These are phyloP conservation scores for Asclepias syriaca DNA, from an alignment of 257 asterid species.

Conservation along the genomic window DNA sequence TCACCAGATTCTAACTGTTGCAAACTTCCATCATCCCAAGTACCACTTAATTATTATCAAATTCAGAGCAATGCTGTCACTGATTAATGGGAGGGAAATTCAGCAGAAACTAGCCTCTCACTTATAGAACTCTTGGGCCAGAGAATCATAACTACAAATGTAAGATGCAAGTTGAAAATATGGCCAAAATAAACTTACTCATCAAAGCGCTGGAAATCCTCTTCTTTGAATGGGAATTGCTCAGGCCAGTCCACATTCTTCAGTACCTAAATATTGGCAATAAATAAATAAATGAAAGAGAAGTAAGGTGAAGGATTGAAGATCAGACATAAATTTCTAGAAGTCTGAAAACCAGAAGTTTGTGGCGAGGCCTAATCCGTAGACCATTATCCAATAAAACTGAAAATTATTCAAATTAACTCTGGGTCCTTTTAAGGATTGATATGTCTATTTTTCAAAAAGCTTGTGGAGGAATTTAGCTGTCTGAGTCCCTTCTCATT, in stretches of 20 bases:
- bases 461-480: background rate
- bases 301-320: background rate
- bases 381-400: background rate
- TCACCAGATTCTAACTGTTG: background rate
- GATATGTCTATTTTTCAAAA: background rate
- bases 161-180: background rate
- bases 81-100: background rate
- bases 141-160: background rate
- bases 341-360: background rate
- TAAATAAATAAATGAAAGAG: background rate
- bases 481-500: background rate
- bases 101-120: background rate
- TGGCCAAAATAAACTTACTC: slow-evolving; percentile 45
- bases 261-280: slow-evolving; percentile 43
- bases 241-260: slow-evolving; percentile 93
- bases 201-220: slow-evolving; percentile 90
- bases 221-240: slow-evolving; percentile 88
- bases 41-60: background rate
- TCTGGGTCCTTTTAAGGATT: too few species aligned
- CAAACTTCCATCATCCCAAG: background rate
- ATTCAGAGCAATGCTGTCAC: background rate
- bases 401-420: background rate
- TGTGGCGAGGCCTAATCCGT: background rate
- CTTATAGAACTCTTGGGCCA: background rate
- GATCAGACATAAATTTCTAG: background rate